Conservation (phyloP, 352 stramenopile genomes). For the Phytophthora lateralis region DNA sequence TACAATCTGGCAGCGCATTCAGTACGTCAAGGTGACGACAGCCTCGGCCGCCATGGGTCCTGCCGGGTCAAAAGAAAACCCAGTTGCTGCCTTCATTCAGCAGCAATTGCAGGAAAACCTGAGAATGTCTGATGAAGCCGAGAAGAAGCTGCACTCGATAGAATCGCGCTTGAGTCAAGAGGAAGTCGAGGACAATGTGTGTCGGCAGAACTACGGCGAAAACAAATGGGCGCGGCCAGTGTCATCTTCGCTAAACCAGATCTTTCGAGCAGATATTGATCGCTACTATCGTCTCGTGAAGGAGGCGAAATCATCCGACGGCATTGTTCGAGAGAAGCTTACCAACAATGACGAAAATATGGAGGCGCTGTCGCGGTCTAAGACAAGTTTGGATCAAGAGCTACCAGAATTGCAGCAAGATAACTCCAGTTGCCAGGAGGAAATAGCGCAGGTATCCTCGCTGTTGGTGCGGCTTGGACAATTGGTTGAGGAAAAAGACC, state of each 20-base stretch:
- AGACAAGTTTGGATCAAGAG: conserved; percentile 62
- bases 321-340: conserved; percentile 63
- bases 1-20: conserved; percentile 61
- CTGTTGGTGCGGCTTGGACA: conserved; percentile 60
- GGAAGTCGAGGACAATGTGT: conserved; percentile 72
- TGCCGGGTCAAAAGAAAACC: conserved; percentile 32
- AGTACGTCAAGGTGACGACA: conserved; percentile 47
- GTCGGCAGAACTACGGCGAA: conserved; percentile 67
- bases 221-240: conserved; percentile 58
- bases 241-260: conserved; percentile 58
- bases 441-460: conserved; percentile 50
- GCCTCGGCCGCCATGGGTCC: conserved; percentile 24
- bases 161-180: conserved; percentile 62
- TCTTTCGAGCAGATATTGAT: conserved; percentile 69
- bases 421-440: conserved; percentile 58
- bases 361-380: conserved; percentile 47
- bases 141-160: conserved; percentile 61
- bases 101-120: conserved; percentile 61
- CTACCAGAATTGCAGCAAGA: conserved; percentile 52
- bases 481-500: conserved; percentile 67
- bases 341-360: conserved; percentile 41
- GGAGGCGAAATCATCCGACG: conserved; percentile 71
- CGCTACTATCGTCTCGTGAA: conserved; percentile 78
- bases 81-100: conserved; percentile 46
- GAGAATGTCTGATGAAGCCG: conserved; percentile 49